Base-by-base conservation (phyloP, 192 early-diverging fungal genomes). In the Backusella sp. region DNA sequence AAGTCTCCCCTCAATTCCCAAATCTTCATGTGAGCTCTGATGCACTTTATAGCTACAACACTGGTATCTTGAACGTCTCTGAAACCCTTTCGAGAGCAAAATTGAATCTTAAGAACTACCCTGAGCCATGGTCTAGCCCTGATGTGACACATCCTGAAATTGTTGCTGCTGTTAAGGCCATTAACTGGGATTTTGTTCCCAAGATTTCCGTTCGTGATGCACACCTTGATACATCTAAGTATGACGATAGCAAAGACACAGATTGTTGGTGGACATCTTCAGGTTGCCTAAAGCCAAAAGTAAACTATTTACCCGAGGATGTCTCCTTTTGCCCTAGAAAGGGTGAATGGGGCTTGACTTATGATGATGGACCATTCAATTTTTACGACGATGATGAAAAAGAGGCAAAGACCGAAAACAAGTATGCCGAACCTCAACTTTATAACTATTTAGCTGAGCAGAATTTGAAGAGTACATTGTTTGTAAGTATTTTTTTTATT, bases 121-220 rank as follows among this genome's bases (percentile, higher is more conserved):
- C 83, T n/a, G 17, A 70, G n/a, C 53, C 37, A 52, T 76, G 75
- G 75, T 52, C 39, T 21, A 42, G 77, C 21, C 83, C 83, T 37
- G 62, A 76, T 30, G 73, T 80, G 9, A 52, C 75, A 35, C 76
- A 79, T 7, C 74, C 82, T 1, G 79, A 86, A 56, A 82, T 83
- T 74, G 28, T 53, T 39, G 75, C 79, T 44, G 74, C 82, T 75
- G 75, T 81, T 72, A 83, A 84, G 49, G 78, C 83, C 34, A 83
- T 86, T 72, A 74, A 82, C 59, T 77, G 83, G 72, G 77, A 66
- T 34, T 72, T 73, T 6, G 79, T 76, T 15, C 85, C 85, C 36
- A 78, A 76, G 9, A 49, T 84, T 23, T 72, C 49, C 21, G 73
- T 59, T 15, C 17, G 42, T 17, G 41, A 49, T 8, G 7, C 74